Base-by-base conservation (phyloP, 73 alveolate species). In the Halteria grandinella region DNA sequence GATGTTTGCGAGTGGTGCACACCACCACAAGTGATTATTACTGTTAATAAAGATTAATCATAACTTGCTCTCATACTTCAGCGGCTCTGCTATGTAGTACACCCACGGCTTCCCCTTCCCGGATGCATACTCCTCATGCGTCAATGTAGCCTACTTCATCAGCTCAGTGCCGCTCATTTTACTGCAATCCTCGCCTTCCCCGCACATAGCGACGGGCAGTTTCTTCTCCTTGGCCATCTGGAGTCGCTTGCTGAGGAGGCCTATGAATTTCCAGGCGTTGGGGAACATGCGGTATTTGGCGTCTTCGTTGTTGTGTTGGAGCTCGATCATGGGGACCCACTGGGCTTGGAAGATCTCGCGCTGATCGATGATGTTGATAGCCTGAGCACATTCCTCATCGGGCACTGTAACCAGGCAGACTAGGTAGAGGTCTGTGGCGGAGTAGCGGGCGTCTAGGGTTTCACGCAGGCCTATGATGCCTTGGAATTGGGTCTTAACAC, bases 401-500 rank as follows among this genome's bases (percentile, higher is more conserved):
- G 10, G 32, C 17, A 62, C 24, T 51, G 17, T 2, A 54, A 70
- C 31, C 45, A 70, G 50, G 45, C 64, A 51, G 33, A 70, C 59
- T 7, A 70, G 25, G 41, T 70, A 70, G 23, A 70, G 28, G 27
- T 70, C 84, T 1, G 72, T 29, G 23, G 45, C 49, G 18, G 47
- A 55, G 36, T 43, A 70, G 17, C 23, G n/a, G 60, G 7, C 49
- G 5, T 23, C 7, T 23, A 20, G 27, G 3, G 15, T 10, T 33
- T 74, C 87, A 27, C 87, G 31, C 17, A 74, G n/a, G 23, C 73
- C 59, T 41, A 74, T 14, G 5, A 74, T 11, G 11, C 75, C 73
- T 5, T 51, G 41, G 20, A 20, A 18, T 6, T 58, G 60, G 18
- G 55, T 27, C 37, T 62, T 55, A 5, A 75, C 33, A 5, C 88